phyloP scores from a whole-genome alignment of 1,284 basidiomycete genomes.

The Naganishia albida region DNA sequence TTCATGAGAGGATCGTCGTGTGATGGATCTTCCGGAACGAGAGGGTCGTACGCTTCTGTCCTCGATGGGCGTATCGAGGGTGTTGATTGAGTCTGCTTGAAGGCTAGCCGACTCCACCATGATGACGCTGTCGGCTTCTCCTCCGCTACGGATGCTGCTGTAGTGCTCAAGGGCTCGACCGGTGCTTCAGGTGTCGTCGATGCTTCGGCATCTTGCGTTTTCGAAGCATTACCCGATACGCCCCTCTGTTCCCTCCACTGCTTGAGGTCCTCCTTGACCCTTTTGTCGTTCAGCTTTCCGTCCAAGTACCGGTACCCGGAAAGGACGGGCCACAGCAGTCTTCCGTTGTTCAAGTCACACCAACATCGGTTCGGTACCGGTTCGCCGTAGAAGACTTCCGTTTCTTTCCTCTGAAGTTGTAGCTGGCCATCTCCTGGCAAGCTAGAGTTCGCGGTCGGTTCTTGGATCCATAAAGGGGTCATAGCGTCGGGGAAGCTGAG shows the following conservation, averaged over 20 bases:
- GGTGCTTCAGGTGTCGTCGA: neutral
- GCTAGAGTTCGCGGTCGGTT: neutral
- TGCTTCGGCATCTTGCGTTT: neutral
- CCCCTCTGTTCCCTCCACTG: slow-evolving; percentile 3
- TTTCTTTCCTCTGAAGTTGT: slow-evolving; percentile 12
- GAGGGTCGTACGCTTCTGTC: slow-evolving; percentile 17
- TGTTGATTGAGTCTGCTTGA: neutral
- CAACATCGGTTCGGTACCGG: slow-evolving; percentile 28
- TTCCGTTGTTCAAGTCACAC: slow-evolving; percentile 32
- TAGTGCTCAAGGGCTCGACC: neutral
- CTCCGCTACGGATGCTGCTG: neutral
- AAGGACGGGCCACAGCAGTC: slow-evolving; percentile 30
- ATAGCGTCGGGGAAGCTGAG: slow-evolving; percentile 27
- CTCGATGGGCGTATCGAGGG: neutral
- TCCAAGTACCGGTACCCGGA: slow-evolving; percentile 28
- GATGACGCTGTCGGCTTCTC: neutral
- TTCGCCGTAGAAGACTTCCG: slow-evolving; percentile 20
- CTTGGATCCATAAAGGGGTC: slow-evolving; percentile 18
- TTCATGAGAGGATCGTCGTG: slow-evolving; percentile 7
- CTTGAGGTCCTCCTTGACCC: slow-evolving; percentile 10
- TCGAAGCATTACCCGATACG: neutral
- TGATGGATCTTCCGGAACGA: slow-evolving; percentile 15
- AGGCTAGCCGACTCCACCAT: slow-evolving; percentile 6
- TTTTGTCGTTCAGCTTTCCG: neutral
- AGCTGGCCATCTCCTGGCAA: slow-evolving; percentile 3